These are phyloP conservation scores for Kernera saxatilis DNA, from an alignment of 345 rosid genomes.

Conservation along the genomic window DNA sequence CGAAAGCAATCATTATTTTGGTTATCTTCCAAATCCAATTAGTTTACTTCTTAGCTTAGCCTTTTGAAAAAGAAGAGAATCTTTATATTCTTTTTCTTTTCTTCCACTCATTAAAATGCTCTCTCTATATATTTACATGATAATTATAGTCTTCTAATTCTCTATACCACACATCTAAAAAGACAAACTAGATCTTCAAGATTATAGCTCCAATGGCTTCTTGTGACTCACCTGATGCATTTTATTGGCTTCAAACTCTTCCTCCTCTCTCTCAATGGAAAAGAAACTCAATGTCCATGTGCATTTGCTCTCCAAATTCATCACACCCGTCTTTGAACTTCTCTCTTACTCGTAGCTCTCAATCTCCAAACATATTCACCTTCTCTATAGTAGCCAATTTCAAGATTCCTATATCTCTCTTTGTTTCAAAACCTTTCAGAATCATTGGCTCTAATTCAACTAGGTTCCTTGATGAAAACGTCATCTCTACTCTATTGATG, in stretches of 20 bases:
- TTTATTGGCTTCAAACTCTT: constrained; percentile 59
- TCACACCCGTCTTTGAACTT: constrained; percentile 57
- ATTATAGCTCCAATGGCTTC: constrained; percentile 43
- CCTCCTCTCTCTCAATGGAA: constrained; percentile 59
- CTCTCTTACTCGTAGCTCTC: constrained; percentile 33
- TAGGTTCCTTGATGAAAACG: constrained; percentile 33
- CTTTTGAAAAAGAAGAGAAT: constrained; percentile 21
- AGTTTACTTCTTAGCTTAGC: neutral
- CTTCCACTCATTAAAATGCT: neutral
- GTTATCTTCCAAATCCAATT: neutral
- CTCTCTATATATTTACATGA: constrained; percentile 10
- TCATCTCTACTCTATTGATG: constrained; percentile 38
- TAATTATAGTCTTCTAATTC: neutral
- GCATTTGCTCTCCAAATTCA: constrained; percentile 52
- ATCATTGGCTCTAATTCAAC: constrained; percentile 6
- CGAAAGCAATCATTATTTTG: neutral
- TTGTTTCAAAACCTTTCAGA: constrained; percentile 55
- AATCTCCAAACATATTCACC: constrained; percentile 31
- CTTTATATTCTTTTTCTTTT: neutral
- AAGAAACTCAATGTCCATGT: constrained; percentile 40
- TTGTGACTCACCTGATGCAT: constrained; percentile 47
- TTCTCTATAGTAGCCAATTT: constrained; percentile 52
- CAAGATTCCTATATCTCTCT: constrained; percentile 49
- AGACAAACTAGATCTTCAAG: neutral
- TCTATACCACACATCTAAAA: neutral